phyloP scores from a whole-genome alignment of 2,329 filamentous ascomycete genomes.

The Colletotrichum limetticola region DNA sequence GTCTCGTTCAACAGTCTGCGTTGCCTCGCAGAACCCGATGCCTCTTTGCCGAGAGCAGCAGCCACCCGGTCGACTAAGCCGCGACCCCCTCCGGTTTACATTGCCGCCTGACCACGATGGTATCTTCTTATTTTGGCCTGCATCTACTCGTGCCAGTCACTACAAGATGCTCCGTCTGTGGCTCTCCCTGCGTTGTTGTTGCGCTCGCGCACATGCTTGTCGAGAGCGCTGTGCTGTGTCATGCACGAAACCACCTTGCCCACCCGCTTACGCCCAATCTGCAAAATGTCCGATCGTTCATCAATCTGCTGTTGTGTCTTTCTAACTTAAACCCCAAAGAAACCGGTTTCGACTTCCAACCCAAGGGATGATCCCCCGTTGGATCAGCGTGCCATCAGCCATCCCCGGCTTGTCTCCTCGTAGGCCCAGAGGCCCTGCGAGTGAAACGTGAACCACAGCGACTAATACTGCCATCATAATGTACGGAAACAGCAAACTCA shows the following conservation, averaged over 20 bases:
- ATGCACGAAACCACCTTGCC: conserved; percentile 32
- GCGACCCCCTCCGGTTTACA: conserved; percentile 13
- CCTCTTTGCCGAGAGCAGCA: conserved; percentile 20
- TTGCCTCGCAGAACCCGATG: background rate
- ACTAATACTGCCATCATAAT: no score
- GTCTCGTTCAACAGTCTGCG: background rate
- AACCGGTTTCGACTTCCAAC: conserved; percentile 30
- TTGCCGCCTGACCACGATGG: conserved; percentile 21
- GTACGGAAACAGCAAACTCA: background rate
- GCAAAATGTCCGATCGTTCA: conserved; percentile 19
- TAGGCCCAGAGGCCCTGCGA: background rate
- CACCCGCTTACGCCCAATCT: conserved; percentile 10
- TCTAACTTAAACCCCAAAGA: conserved; percentile 13
- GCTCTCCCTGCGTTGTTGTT: conserved; percentile 1
- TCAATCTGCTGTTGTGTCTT: conserved; percentile 24
- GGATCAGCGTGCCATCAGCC: conserved; percentile 22
- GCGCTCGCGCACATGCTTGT: conserved; percentile 24
- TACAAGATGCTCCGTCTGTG: background rate
- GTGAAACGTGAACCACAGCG: conserved; percentile 1
- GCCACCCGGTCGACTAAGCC: conserved; percentile 31
- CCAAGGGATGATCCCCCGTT: conserved; percentile 5
- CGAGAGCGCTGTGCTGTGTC: conserved; percentile 19
- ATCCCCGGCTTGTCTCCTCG: conserved; percentile 5
- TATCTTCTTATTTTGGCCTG: background rate
- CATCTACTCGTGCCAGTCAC: background rate